Evolutionary conservation across 495 filamentous ascomycete genomes (phyloP).

Genomic region (Hypoxylon fuscum): DNA sequence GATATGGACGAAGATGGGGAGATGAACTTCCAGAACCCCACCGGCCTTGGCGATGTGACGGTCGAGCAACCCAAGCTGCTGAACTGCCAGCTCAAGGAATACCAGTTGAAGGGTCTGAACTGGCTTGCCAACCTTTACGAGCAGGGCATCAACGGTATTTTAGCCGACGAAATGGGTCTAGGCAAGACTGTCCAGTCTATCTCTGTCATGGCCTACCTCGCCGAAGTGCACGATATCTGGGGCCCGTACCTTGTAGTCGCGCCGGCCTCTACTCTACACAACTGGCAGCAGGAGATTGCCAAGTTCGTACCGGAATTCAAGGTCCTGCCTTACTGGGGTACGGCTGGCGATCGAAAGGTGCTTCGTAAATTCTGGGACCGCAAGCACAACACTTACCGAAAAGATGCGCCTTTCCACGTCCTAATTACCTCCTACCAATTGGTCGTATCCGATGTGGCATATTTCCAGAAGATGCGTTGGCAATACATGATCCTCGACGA

Average conservation of each 20-base stretch:
- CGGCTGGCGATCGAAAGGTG: constrained; percentile 92
- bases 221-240: constrained; percentile 97
- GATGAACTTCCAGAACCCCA: constrained; percentile 99
- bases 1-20: constrained; percentile 85
- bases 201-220: constrained; percentile 98
- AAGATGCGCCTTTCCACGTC: constrained; percentile 93
- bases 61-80: constrained; percentile 95
- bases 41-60: constrained; percentile 90
- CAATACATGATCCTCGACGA: constrained; percentile 99
- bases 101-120: constrained; percentile 97
- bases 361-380: constrained; percentile 99
- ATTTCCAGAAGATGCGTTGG: constrained; percentile 99
- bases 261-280: constrained; percentile 95
- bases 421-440: constrained; percentile 97
- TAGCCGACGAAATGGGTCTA: constrained; percentile 99
- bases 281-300: constrained; percentile 98
- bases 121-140: constrained; percentile 99
- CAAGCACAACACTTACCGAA: constrained; percentile 93
- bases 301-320: constrained; percentile 94
- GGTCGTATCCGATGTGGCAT: constrained; percentile 92
- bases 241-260: constrained; percentile 97
- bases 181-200: constrained; percentile 99
- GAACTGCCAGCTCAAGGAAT: constrained; percentile 93
- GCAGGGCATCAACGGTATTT: constrained; percentile 98
- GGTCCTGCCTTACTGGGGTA: constrained; percentile 96